Base-by-base conservation (phyloP, 2,329 filamentous ascomycete species). In the Pseudocercospora musae region DNA sequence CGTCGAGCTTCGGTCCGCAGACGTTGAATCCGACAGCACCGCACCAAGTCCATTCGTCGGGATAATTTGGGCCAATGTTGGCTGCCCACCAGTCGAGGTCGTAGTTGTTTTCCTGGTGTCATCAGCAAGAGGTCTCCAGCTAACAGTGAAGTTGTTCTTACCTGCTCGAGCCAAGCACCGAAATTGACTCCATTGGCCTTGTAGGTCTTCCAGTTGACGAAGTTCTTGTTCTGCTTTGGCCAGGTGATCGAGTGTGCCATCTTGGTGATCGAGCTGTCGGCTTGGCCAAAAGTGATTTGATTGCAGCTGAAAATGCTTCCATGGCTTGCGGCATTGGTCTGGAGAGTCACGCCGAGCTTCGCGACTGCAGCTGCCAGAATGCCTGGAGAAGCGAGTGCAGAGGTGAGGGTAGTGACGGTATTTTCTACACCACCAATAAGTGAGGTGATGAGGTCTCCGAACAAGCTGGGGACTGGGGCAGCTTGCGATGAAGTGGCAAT, bases 41-140 rank as follows among this genome's bases (percentile, higher is more conserved):
- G 61, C 75, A 78, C 21, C 73, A 69, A 10, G 58, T 71, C 75
- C 75, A 77, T 65, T 78, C 75, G 55, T 78, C 76, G 15, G 68
- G 53, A 18, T 57, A 53, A 18, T 55, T 42, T 11, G 48, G 23
- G 13, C 58, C 58, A 23, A 58, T 57, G 29, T 62, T 58, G 15
- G 46, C 29, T 11, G 49, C 59, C 62, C 62, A 67, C 62, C 59
- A 67, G 21, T 49, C 37, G 1, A 57, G 49, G 40, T 65, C 62
- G 60, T 52, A 52, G 13, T 31, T 52, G 48, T 52, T 52, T 52
- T 52, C 48, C 25, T 40, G n/a, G 5, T n/a, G 5, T 40, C 15
- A 18, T 40, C 18, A 40, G 37, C 13, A 40, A 18, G 2, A n/a
- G 6, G 15, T 40, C n/a, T 40, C 37, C 37, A 40, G 37, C 37